phyloP scores from a whole-genome alignment of 1,139 yeast species.

The Lodderomyces margitis region DNA sequence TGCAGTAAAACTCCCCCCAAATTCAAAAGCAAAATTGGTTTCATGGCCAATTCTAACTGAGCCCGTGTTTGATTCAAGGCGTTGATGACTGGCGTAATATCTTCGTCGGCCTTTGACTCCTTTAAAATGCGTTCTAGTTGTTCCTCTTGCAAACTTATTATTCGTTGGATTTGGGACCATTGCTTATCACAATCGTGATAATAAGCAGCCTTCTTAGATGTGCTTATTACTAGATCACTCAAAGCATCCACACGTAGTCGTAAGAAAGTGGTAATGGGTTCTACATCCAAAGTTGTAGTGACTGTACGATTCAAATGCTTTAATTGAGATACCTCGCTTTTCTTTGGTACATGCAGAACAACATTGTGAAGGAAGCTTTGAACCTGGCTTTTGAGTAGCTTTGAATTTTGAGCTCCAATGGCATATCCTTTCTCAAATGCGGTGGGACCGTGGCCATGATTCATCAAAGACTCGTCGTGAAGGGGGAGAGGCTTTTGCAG shows the following conservation, averaged over 20 bases:
- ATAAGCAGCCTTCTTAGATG: constrained; percentile 28
- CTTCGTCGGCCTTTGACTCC: constrained; percentile 15
- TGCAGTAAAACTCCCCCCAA: neutral
- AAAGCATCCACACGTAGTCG: constrained; percentile 31
- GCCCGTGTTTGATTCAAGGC: constrained; percentile 10
- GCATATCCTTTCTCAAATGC: constrained; percentile 38
- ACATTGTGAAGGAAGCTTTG: constrained; percentile 6
- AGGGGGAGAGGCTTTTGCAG: neutral
- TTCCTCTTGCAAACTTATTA: constrained; percentile 29
- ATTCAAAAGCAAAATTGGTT: neutral
- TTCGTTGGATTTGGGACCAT: constrained; percentile 39
- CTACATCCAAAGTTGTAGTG: constrained; percentile 30
- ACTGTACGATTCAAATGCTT: constrained; percentile 29
- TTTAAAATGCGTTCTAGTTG: constrained; percentile 21
- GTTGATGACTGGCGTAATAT: constrained; percentile 6
- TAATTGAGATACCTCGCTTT: constrained; percentile 9
- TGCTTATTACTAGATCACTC: constrained; percentile 22
- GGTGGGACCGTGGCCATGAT: constrained; percentile 27
- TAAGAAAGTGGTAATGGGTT: constrained; percentile 32
- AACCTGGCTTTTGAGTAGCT: constrained; percentile 22
- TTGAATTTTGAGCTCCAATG: constrained; percentile 32
- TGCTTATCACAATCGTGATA: constrained; percentile 30
- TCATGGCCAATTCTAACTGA: constrained; percentile 5
- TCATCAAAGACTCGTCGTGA: neutral
- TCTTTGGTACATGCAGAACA: neutral